Conservation (phyloP, 305 asterid genomes). For the Ruellia speciosa region DNA sequence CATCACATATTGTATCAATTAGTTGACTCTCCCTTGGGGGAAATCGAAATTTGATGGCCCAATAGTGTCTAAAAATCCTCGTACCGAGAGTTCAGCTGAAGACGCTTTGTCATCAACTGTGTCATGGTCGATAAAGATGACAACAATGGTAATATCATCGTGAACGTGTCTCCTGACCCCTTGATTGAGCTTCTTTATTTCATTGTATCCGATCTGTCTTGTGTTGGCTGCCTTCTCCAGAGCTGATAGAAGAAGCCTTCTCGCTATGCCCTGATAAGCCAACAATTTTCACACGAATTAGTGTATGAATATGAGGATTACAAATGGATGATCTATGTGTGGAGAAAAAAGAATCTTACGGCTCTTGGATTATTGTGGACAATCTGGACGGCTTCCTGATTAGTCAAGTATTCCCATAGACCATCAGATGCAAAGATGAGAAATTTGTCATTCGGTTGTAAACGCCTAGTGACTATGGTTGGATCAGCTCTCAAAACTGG, state of each 20-base stretch:
- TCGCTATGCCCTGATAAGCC: conserved; percentile 64
- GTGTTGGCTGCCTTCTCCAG: conserved; percentile 42
- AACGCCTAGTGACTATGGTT: conserved; percentile 31
- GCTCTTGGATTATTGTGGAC: conserved; percentile 54
- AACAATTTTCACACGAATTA: background rate
- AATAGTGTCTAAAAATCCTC: conserved; percentile 48
- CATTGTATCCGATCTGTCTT: conserved; percentile 36
- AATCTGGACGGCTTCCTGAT: conserved; percentile 72
- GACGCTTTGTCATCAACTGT: conserved; percentile 28
- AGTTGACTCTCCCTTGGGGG: conserved; percentile 7
- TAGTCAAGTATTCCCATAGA: conserved; percentile 70
- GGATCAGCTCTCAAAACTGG: conserved; percentile 79
- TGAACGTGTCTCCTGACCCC: conserved; percentile 60
- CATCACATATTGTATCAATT: background rate
- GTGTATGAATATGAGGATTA: background rate
- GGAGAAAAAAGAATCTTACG: conserved; percentile 27
- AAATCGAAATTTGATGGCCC: conserved; percentile 54
- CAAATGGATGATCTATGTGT: background rate
- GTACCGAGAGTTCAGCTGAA: conserved; percentile 40
- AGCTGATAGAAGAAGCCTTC: conserved; percentile 54
- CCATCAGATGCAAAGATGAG: conserved; percentile 82
- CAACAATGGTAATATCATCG: conserved; percentile 72
- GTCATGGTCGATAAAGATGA: conserved; percentile 59
- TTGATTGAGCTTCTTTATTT: conserved; percentile 36
- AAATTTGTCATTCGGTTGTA: conserved; percentile 51